Evolutionary conservation across 1,284 basidiomycete species (phyloP).

Genomic region (Boletellus sp.): DNA sequence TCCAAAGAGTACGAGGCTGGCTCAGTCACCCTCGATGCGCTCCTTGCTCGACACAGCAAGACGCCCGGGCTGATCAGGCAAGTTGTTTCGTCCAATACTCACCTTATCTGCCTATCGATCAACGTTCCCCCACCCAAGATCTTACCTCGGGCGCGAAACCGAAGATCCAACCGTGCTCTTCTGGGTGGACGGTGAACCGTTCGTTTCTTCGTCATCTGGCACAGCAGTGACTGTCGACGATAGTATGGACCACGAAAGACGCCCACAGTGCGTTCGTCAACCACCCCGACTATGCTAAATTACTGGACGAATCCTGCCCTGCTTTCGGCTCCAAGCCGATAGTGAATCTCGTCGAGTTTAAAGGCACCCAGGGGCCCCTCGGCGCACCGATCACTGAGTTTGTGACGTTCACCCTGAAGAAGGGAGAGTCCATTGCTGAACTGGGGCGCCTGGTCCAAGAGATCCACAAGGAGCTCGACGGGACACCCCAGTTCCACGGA

Average conservation of each 20-base stretch:
- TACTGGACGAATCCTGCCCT: conserved; percentile 5
- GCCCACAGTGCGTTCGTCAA: conserved; percentile 15
- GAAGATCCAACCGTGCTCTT: conserved; percentile 27
- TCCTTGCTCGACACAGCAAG: conserved; percentile 14
- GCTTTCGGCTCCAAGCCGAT: conserved; percentile 20
- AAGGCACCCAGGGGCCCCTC: conserved; percentile 19
- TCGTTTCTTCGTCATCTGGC: neutral
- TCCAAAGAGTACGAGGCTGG: conserved; percentile 24
- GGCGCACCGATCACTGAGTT: conserved; percentile 32
- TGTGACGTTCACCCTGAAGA: conserved; percentile 32
- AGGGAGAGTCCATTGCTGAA: conserved; percentile 16
- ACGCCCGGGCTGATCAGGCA: conserved; percentile 20
- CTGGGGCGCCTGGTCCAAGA: conserved; percentile 24
- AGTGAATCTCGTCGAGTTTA: conserved; percentile 20
- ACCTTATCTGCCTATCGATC: conserved; percentile 6
- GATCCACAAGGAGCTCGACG: conserved; percentile 18
- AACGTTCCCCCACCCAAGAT: conserved; percentile 17
- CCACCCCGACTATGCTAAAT: conserved; percentile 4
- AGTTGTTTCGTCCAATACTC: neutral
- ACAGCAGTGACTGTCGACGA: neutral
- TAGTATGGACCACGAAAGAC: conserved; percentile 28
- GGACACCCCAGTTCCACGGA: conserved; percentile 25
- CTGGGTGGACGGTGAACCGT: conserved; percentile 28
- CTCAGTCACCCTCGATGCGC: conserved; percentile 10
- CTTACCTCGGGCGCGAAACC: conserved; percentile 31